Evolutionary conservation across 108 stramenopile species (phyloP), one percentile per base, ranked within the genome.

Genomic region (Craspedostauros australis): DNA sequence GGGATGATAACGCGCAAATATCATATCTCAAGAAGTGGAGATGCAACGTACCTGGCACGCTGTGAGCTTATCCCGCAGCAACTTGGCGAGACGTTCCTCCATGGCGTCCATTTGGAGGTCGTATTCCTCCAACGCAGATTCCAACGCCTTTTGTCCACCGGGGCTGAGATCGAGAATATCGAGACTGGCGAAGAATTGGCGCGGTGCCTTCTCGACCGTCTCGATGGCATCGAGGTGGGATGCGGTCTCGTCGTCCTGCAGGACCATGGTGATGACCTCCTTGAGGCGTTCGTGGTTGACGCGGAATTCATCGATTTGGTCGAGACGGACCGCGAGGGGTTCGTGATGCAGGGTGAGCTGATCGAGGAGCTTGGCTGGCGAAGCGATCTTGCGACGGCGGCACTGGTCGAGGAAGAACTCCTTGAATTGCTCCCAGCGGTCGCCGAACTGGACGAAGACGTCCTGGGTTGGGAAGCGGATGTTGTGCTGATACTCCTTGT

Each of bases 91-190:
- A 14, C 72, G 60, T 42, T 88, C 86, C 61, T 93, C 91, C 66
- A 91, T 80, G 7, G 81, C 79, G 66, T 93, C 87, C 54, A 88
- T 84, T 47, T 76, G 79, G 0, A 81, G 51, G 54, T 93, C 87
- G 54, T 93, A 93, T 39, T 75, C 75, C 46, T 88, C 86, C 41
- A 88, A 57, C 1, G 87, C 83, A 15, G 66, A 31, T 42, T 73
- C 67, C 42, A 88, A 78, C 0, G 75, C 70, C 46, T 76, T 77
- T 33, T 54, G 64, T 4, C 87, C 87, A n/a, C 77, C 69, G 5
- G 57, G 48, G 34, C 71, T 67, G 37, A 93, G 58, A 63, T 93
- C 91, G 55, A 88, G 59, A 0, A 89, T 60, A 61, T 86, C 77
- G 12, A 88, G 41, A 0, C 63, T 52, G 6, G 70, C 78, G 54